Conservation (phyloP, 371 early-diverging fungal genomes). For the Umbelopsis sp. region DNA sequence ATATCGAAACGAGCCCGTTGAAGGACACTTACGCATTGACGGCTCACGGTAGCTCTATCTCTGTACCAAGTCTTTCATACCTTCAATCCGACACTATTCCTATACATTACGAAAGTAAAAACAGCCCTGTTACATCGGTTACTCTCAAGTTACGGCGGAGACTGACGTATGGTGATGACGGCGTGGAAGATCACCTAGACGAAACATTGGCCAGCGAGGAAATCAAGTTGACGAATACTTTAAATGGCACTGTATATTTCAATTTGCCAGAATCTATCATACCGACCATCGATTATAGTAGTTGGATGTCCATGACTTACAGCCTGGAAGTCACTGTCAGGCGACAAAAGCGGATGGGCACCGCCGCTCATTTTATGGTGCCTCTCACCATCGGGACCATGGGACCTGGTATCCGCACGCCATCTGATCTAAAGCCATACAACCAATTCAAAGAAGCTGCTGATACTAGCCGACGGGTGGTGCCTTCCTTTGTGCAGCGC, state of each 20-base stretch:
- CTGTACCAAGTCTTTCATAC: constrained; percentile 32
- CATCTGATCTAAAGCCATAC: constrained; percentile 32
- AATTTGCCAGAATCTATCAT: constrained; percentile 30
- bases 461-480: constrained; percentile 14
- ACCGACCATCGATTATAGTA: constrained; percentile 38
- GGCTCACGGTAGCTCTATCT: constrained; percentile 5
- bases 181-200: not conserved
- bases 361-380: constrained; percentile 27
- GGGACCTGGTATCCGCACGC: constrained; percentile 40
- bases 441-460: constrained; percentile 21
- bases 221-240: not conserved
- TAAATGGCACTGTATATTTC: not conserved
- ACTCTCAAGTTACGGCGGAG: not conserved
- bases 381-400: constrained; percentile 42
- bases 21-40: constrained; percentile 28
- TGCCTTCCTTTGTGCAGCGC: constrained; percentile 33
- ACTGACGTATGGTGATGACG: not conserved
- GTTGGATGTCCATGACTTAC: constrained; percentile 29
- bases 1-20: constrained; percentile 38
- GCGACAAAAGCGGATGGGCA: constrained; percentile 23
- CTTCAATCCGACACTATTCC: constrained; percentile 39
- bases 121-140: not conserved
- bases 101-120: constrained; percentile 11
- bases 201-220: not conserved
- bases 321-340: constrained; percentile 29